Conservation (phyloP, 2,329 filamentous ascomycete species). For the Amesomyces nigricolor region DNA sequence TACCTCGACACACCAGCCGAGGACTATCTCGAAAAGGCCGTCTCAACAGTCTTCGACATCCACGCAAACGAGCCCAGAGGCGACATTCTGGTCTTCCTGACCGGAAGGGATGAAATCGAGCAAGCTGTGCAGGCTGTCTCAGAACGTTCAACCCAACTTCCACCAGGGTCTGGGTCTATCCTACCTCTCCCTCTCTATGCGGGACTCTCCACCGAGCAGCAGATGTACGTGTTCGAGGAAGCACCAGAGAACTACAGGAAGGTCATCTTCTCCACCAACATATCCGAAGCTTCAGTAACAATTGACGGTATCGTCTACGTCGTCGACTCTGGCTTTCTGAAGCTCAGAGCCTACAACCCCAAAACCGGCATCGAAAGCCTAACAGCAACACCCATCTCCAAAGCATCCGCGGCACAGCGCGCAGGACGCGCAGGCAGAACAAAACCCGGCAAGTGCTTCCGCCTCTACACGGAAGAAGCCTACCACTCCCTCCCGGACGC, state of each 20-base stretch:
- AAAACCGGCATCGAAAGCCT: slow-evolving; percentile 81
- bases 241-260: slow-evolving; percentile 78
- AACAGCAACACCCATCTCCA: slow-evolving; percentile 74
- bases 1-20: slow-evolving; percentile 74
- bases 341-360: slow-evolving; percentile 80
- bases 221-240: slow-evolving; percentile 91
- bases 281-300: slow-evolving; percentile 92
- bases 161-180: slow-evolving; percentile 53
- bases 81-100: slow-evolving; percentile 87
- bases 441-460: slow-evolving; percentile 86
- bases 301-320: slow-evolving; percentile 91
- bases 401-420: slow-evolving; percentile 87
- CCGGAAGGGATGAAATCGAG: slow-evolving; percentile 90
- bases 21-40: slow-evolving; percentile 77
- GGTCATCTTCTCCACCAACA: slow-evolving; percentile 90
- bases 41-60: slow-evolving; percentile 82
- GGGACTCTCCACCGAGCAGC: slow-evolving; percentile 81
- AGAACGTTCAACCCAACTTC: slow-evolving; percentile 62
- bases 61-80: slow-evolving; percentile 74
- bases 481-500: slow-evolving; percentile 62
- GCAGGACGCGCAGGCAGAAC: slow-evolving; percentile 87
- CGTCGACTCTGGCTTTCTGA: slow-evolving; percentile 85
- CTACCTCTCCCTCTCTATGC: slow-evolving; percentile 79
- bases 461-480: slow-evolving; percentile 76
- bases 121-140: slow-evolving; percentile 70